These are phyloP conservation scores for Streptanthus diversifolius DNA, from an alignment of 345 rosid genomes.

Conservation along the genomic window DNA sequence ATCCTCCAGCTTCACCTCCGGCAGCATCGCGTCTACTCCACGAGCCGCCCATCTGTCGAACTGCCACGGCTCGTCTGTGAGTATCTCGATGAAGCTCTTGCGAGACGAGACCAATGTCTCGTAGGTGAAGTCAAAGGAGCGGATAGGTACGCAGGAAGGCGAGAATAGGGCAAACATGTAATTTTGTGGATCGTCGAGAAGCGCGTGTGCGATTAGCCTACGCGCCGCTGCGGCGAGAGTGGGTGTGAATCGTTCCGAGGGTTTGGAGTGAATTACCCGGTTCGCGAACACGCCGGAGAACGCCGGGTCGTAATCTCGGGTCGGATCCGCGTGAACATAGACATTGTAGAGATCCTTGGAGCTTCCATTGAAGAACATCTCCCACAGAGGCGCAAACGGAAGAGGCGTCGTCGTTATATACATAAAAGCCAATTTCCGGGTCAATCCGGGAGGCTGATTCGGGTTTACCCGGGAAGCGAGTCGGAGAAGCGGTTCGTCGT, in stretches of 20 bases:
- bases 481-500: conserved; percentile 48
- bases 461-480: conserved; percentile 48
- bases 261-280: conserved; percentile 57
- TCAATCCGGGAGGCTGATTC: conserved; percentile 31
- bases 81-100: conserved; percentile 71
- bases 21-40: conserved; percentile 62
- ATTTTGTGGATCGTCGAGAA: conserved; percentile 51
- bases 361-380: conserved; percentile 47
- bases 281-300: conserved; percentile 55
- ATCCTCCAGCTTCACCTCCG: conserved; percentile 64
- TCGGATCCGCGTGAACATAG: conserved; percentile 73
- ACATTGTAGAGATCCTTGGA: conserved; percentile 46
- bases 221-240: conserved; percentile 73
- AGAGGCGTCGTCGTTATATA: conserved; percentile 67
- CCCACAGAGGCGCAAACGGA: conserved; percentile 66
- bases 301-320: conserved; percentile 35
- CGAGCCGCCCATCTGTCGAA: conserved; percentile 79
- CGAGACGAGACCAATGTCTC: conserved; percentile 28
- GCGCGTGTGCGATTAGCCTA: conserved; percentile 62
- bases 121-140: conserved; percentile 58
- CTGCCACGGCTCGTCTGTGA: conserved; percentile 48
- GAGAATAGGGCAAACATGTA: conserved; percentile 71
- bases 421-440: conserved; percentile 65
- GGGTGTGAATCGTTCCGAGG: conserved; percentile 47
- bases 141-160: conserved; percentile 66